Evolutionary conservation across 2,329 filamentous ascomycete genomes (phyloP).

Genomic region (Pyrenophora tritici-repentis): DNA sequence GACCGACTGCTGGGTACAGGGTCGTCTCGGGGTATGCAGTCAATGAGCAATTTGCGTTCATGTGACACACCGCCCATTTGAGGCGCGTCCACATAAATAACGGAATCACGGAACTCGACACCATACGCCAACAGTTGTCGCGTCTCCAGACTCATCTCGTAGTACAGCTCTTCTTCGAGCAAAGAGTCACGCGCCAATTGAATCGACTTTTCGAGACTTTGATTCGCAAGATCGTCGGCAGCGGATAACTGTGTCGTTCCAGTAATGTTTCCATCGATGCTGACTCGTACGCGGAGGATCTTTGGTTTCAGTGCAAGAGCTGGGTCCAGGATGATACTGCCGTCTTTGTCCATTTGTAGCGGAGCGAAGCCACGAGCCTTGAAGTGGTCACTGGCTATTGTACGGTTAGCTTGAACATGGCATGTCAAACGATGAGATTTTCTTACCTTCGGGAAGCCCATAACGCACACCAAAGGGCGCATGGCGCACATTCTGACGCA

Average conservation of each 20-base stretch:
- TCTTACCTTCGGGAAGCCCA: conserved; percentile 77
- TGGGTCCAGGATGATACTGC: conserved; percentile 74
- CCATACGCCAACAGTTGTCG: conserved; percentile 72
- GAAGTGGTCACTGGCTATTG: conserved; percentile 59
- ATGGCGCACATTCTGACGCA: conserved; percentile 58
- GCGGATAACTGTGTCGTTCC: conserved; percentile 57
- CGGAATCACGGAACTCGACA: conserved; percentile 64
- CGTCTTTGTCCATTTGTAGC: conserved; percentile 74
- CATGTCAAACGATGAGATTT: not conserved
- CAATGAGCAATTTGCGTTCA: conserved; percentile 67
- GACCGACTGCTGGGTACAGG: conserved; percentile 28
- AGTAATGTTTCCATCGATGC: conserved; percentile 60
- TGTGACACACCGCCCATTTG: conserved; percentile 26
- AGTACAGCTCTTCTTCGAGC: conserved; percentile 85
- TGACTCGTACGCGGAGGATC: conserved; percentile 70
- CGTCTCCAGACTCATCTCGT: conserved; percentile 84
- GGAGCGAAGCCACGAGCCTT: conserved; percentile 78
- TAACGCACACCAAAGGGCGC: conserved; percentile 85
- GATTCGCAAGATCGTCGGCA: conserved; percentile 49
- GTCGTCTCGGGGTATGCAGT: conserved; percentile 68
- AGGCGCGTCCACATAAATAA: conserved; percentile 43
- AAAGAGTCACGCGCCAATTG: conserved; percentile 77
- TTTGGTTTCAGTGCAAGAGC: conserved; percentile 61
- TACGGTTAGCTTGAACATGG: conserved; percentile 11
- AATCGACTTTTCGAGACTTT: conserved; percentile 69